phyloP scores from a whole-genome alignment of 106 monocot species.

The Phalaenopsis aphrodite region DNA sequence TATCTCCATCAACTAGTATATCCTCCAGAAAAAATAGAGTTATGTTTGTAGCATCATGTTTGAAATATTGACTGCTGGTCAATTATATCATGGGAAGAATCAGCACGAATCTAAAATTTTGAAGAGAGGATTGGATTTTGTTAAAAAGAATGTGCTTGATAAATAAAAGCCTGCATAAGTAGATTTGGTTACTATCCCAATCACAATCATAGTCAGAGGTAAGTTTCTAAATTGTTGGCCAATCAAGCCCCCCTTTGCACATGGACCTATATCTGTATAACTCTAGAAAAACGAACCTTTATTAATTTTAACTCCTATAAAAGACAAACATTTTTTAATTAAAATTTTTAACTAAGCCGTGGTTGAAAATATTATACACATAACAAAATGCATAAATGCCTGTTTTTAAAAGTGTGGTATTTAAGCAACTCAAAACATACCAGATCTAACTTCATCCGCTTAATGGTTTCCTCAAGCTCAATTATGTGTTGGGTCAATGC shows the following conservation, averaged over 20 bases:
- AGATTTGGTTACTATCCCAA: not conserved
- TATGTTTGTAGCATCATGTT: not conserved
- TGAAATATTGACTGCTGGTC: not conserved
- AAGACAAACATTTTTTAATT: not conserved
- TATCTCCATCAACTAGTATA: not conserved
- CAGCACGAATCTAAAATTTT: not conserved
- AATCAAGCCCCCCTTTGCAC: not conserved
- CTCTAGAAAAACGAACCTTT: not conserved
- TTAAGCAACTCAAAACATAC: constrained; percentile 19
- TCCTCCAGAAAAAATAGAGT: not conserved
- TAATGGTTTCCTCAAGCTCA: constrained; percentile 43
- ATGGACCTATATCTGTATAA: not conserved
- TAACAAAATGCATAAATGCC: not conserved
- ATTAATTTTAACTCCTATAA: not conserved
- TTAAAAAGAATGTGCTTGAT: not conserved
- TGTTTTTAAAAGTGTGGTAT: not conserved
- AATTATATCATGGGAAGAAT: not conserved
- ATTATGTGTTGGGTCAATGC: constrained; percentile 71
- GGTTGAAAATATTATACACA: not conserved
- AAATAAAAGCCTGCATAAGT: not conserved
- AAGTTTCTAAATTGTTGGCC: not conserved
- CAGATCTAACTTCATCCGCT: constrained; percentile 56
- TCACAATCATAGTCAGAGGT: not conserved
- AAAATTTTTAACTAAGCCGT: not conserved
- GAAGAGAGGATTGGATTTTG: not conserved